These are phyloP conservation scores for Claviceps africana DNA, from an alignment of 2,329 filamentous ascomycete species.

Conservation along the genomic window DNA sequence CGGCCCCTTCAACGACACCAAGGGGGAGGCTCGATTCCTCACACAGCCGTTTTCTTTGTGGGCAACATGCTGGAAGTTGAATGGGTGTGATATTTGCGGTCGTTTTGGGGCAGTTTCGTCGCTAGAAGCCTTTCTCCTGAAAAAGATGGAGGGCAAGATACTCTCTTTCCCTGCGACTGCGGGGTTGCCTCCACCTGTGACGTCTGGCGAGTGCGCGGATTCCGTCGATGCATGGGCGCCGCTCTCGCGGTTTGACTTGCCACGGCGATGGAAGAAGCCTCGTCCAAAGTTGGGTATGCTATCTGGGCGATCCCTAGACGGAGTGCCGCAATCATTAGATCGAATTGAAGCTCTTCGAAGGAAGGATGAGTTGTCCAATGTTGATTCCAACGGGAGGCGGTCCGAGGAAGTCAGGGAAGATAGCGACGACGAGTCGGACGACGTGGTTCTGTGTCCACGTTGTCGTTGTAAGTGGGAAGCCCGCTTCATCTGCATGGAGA, in stretches of 20 bases:
- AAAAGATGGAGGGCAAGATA: slow-evolving; percentile 36
- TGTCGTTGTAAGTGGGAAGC: slow-evolving; percentile 27
- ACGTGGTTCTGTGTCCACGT: slow-evolving; percentile 24
- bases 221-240: slow-evolving; percentile 33
- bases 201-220: slow-evolving; percentile 35
- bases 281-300: slow-evolving; percentile 47
- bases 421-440: slow-evolving; percentile 42
- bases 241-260: slow-evolving; percentile 35
- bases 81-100: slow-evolving; percentile 46
- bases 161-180: slow-evolving; percentile 24
- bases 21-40: slow-evolving; percentile 17
- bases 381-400: slow-evolving; percentile 34
- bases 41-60: slow-evolving; percentile 40
- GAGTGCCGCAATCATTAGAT: slow-evolving; percentile 39
- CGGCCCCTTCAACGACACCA: neutral
- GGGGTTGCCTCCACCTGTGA: slow-evolving; percentile 20
- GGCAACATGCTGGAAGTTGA: slow-evolving; percentile 53
- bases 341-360: slow-evolving; percentile 43
- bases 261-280: slow-evolving; percentile 42
- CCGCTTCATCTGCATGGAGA: slow-evolving; percentile 45
- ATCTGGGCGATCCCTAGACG: slow-evolving; percentile 40
- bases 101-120: slow-evolving; percentile 24
- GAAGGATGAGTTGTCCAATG: slow-evolving; percentile 32
- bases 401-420: slow-evolving; percentile 28
- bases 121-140: slow-evolving; percentile 29